These are phyloP conservation scores for Graphium sp. DNA, from an alignment of 2,329 filamentous ascomycete genomes.

Conservation along the genomic window DNA sequence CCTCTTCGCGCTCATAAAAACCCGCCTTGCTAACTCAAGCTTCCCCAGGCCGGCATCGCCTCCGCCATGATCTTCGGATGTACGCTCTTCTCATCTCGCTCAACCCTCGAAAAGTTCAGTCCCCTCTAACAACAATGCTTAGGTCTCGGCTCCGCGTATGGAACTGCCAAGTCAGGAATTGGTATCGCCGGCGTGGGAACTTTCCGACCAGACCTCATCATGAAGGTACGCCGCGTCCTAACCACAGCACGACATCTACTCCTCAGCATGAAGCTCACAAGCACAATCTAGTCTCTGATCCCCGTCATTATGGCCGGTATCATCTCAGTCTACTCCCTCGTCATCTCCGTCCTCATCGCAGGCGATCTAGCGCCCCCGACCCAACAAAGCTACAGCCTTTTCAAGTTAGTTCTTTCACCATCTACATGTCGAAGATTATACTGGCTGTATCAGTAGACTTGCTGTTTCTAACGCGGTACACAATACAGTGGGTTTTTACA, in stretches of 20 bases:
- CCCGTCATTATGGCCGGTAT: conserved; percentile 98
- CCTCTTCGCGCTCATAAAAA: not conserved
- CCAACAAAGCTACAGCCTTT: conserved; percentile 59
- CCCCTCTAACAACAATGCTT: conserved; percentile 6
- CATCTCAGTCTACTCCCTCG: conserved; percentile 92
- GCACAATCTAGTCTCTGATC: conserved; percentile 50
- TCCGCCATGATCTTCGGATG: conserved; percentile 74
- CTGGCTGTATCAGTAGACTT: too few relatives aligned
- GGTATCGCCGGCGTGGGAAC: conserved; percentile 75
- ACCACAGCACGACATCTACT: too few relatives aligned
- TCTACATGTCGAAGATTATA: not conserved
- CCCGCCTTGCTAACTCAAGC: conserved; percentile 10
- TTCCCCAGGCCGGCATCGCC: conserved; percentile 52
- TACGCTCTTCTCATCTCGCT: conserved; percentile 23
- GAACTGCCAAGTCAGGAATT: conserved; percentile 77
- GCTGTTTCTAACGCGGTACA: too few relatives aligned
- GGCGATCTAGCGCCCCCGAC: conserved; percentile 65
- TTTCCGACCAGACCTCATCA: conserved; percentile 74
- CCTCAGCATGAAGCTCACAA: conserved; percentile 8
- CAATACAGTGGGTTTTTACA: conserved; percentile 69
- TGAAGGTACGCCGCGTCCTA: conserved; percentile 80
- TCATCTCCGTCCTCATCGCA: conserved; percentile 90
- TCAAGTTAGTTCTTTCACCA: conserved; percentile 35
- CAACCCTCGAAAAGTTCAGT: conserved; percentile 3
- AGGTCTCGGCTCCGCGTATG: conserved; percentile 64